Percentiles rank a stretch among this genome's conserved stretches.
Conservation (phyloP, 2,329 filamentous ascomycete genomes). For the Thyridium curvatum region DNA sequence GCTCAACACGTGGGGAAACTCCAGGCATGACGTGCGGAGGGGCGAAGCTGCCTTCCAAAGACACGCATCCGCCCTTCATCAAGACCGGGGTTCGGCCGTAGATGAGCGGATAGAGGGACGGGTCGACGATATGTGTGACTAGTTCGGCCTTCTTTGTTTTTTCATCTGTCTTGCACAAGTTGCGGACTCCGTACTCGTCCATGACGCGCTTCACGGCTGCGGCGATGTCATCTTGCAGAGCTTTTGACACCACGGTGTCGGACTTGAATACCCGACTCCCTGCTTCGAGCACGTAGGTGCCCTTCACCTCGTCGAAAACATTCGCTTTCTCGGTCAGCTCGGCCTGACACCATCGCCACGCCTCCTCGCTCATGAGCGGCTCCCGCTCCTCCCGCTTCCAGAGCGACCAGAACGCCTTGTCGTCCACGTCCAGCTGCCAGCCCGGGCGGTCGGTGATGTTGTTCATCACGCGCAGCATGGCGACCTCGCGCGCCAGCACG, state of each 20-base stretch:
- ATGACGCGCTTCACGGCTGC: conserved; percentile 33
- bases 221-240: conserved; percentile 24
- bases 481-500: conserved; percentile 21
- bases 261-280: conserved; percentile 42
- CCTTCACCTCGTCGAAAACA: conserved; percentile 28
- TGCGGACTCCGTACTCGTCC: conserved; percentile 47
- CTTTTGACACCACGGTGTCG: conserved; percentile 33
- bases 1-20: too few species aligned
- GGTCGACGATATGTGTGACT: conserved; percentile 55
- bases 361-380: neutral
- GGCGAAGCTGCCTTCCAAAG: conserved; percentile 14
- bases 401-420: conserved; percentile 21
- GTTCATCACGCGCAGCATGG: conserved; percentile 26
- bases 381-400: conserved; percentile 25
- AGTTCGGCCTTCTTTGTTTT: too few species aligned
- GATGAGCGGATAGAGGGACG: conserved; percentile 51
- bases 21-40: conserved; percentile 3
- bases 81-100: conserved; percentile 26
- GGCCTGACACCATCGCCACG: conserved; percentile 22
- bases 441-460: conserved; percentile 27
- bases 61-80: conserved; percentile 23
- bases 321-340: conserved; percentile 45
- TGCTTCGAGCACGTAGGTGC: conserved; percentile 37
- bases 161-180: conserved; percentile 43
- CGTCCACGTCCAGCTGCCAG: conserved; percentile 27